phyloP scores from a whole-genome alignment of 345 rosid genomes.

The Punica granatum region DNA sequence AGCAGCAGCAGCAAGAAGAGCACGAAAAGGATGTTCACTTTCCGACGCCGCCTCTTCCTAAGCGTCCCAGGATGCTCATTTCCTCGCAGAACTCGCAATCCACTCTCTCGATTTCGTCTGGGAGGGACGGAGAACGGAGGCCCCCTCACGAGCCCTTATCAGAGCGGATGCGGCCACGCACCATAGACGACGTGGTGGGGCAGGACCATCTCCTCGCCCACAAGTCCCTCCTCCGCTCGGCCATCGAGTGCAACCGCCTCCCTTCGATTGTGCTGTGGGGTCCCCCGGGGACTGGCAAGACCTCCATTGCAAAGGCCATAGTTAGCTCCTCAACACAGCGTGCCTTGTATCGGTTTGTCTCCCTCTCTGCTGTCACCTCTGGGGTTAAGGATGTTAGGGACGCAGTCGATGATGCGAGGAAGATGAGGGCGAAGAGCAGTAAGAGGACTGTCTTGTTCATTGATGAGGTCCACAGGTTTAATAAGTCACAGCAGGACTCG shows the following conservation, averaged over 20 bases:
- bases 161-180: conserved; percentile 77
- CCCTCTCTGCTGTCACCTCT: conserved; percentile 57
- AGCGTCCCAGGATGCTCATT: conserved; percentile 25
- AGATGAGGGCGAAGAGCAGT: conserved; percentile 23
- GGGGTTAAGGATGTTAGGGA: conserved; percentile 87
- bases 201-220: conserved; percentile 62
- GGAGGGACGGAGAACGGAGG: not conserved
- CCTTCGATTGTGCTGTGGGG: conserved; percentile 84
- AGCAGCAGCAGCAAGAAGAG: not conserved
- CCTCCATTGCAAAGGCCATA: conserved; percentile 67
- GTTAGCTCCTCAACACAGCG: conserved; percentile 34
- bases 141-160: conserved; percentile 41
- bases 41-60: conserved; percentile 14
- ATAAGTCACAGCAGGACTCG: conserved; percentile 77
- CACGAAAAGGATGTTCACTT: not conserved
- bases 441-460: conserved; percentile 65
- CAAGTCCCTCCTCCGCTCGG: conserved; percentile 48
- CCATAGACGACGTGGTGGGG: conserved; percentile 63
- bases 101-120: not conserved
- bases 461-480: conserved; percentile 82
- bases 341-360: conserved; percentile 43
- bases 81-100: not conserved
- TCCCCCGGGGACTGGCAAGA: conserved; percentile 88
- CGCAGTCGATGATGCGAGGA: conserved; percentile 58
- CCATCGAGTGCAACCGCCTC: conserved; percentile 44